Percentiles rank a stretch among this genome's conserved stretches.
Evolutionary conservation across 2,329 filamentous ascomycete species (phyloP).

Genomic region (Chaetomiaceae sp.): DNA sequence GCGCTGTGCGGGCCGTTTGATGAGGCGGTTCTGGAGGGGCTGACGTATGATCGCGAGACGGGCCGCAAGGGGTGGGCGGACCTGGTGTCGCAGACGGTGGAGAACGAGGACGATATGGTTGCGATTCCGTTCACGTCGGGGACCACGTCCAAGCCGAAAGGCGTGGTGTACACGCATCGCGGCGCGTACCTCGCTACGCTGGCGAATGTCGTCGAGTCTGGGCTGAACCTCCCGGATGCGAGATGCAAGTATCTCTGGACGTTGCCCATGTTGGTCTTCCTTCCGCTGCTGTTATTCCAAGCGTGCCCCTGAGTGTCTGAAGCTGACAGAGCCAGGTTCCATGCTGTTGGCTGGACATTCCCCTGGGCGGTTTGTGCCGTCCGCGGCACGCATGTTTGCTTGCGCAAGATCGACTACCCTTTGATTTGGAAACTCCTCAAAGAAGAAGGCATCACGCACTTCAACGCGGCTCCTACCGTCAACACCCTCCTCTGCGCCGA

Average conservation of each 20-base stretch:
- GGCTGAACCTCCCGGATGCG: conserved; percentile 65
- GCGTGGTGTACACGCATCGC: conserved; percentile 86
- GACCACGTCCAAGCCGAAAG: conserved; percentile 87
- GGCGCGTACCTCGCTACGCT: conserved; percentile 80
- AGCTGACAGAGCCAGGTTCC: conserved; percentile 46
- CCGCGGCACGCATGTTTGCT: conserved; percentile 88
- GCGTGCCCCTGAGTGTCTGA: no score
- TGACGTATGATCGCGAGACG: conserved; percentile 63
- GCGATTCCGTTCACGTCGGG: conserved; percentile 92
- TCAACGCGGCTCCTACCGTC: conserved; percentile 92
- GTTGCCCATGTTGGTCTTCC: conserved; percentile 73
- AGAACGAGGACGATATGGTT: conserved; percentile 74
- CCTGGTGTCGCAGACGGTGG: conserved; percentile 60
- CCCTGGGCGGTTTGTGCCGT: conserved; percentile 92
- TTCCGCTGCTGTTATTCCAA: no score
- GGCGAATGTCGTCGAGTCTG: conserved; percentile 83
- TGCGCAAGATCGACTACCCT: conserved; percentile 92
- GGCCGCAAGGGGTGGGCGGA: conserved; percentile 72
- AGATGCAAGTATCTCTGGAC: conserved; percentile 87
- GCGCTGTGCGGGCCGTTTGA: conserved; percentile 77
- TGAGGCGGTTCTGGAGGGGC: conserved; percentile 74
- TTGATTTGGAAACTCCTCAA: conserved; percentile 88
- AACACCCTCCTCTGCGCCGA: conserved; percentile 87
- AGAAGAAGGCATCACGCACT: conserved; percentile 84
- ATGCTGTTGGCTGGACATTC: conserved; percentile 76